Evolutionary conservation across 2,329 filamentous ascomycete genomes (phyloP).

Genomic region (Aspergillus neotritici): DNA sequence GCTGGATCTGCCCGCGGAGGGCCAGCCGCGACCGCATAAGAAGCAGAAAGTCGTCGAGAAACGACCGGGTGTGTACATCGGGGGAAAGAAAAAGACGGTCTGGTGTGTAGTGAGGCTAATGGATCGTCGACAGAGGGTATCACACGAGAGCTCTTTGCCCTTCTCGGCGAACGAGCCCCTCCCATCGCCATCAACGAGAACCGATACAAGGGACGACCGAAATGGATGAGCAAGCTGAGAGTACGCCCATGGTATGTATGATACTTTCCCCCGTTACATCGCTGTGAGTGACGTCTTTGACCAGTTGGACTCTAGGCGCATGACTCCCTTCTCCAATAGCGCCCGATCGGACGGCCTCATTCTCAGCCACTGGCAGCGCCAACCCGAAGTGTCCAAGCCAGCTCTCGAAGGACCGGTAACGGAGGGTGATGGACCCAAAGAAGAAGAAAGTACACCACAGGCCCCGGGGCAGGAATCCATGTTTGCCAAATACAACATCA

Average conservation of each 20-base stretch:
- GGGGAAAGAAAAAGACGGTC: no score
- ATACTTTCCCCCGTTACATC: slow-evolving; percentile 13
- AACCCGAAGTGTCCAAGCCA: slow-evolving; percentile 44
- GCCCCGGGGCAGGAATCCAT: slow-evolving; percentile 44
- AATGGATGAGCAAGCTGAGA: slow-evolving; percentile 42
- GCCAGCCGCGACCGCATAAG: slow-evolving; percentile 59
- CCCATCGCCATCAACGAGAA: slow-evolving; percentile 50
- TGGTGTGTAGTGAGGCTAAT: no score
- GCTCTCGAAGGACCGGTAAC: slow-evolving; percentile 33
- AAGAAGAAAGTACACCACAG: slow-evolving; percentile 30
- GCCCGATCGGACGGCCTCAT: slow-evolving; percentile 67
- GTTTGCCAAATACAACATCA: slow-evolving; percentile 85
- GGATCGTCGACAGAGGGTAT: slow-evolving; percentile 40
- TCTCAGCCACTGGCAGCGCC: slow-evolving; percentile 74
- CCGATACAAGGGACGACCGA: slow-evolving; percentile 48
- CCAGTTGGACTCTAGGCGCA: slow-evolving; percentile 54
- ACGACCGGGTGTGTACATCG: slow-evolving; percentile 44
- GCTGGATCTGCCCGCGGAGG: slow-evolving; percentile 67
- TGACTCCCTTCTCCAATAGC: slow-evolving; percentile 68
- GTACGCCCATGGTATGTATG: slow-evolving; percentile 42
- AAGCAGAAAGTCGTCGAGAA: slow-evolving; percentile 65
- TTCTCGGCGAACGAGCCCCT: slow-evolving; percentile 48
- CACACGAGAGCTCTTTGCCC: slow-evolving; percentile 46
- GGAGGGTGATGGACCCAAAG: slow-evolving; percentile 37
- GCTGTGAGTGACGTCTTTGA: slow-evolving; percentile 48